A percentile compares a stretch with the other conserved stretches of the same genome.
Evolutionary conservation across 495 filamentous ascomycete genomes (phyloP).

Genomic region (Trichodelitschia bisporula): DNA sequence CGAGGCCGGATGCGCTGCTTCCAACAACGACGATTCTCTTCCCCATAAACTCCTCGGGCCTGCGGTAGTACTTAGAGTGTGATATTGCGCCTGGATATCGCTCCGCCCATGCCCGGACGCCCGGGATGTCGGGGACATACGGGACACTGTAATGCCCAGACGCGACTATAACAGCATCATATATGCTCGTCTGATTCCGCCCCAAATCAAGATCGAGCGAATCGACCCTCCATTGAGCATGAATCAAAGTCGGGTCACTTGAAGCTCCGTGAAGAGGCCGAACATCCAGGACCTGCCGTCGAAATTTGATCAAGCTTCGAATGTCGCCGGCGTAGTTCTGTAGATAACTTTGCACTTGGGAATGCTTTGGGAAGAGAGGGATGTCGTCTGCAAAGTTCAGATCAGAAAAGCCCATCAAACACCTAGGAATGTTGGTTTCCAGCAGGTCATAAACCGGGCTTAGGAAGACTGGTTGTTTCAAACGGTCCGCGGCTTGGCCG

Average conservation of each 20-base stretch:
- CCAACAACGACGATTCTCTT: conserved; percentile 60
- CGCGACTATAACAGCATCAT: conserved; percentile 66
- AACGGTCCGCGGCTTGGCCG: not conserved
- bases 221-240: conserved; percentile 39
- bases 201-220: conserved; percentile 23
- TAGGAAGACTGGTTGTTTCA: conserved; percentile 20
- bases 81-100: conserved; percentile 37
- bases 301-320: conserved; percentile 25
- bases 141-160: conserved; percentile 59
- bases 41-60: conserved; percentile 26
- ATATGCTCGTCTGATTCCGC: conserved; percentile 14
- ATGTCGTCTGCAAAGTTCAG: conserved; percentile 31
- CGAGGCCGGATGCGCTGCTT: conserved; percentile 51
- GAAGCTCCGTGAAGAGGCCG: conserved; percentile 8
- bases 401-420: conserved; percentile 61
- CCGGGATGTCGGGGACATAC: conserved; percentile 38
- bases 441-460: conserved; percentile 60
- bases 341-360: conserved; percentile 46
- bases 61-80: conserved; percentile 64
- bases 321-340: conserved; percentile 45
- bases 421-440: conserved; percentile 70
- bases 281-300: conserved; percentile 32
- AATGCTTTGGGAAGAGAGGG: conserved; percentile 49
- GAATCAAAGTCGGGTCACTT: no score
- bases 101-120: conserved; percentile 29